Evolutionary conservation across 495 filamentous ascomycete species (phyloP), one percentile per base, ranked within the genome.

Genomic region (Tricharina praecox): DNA sequence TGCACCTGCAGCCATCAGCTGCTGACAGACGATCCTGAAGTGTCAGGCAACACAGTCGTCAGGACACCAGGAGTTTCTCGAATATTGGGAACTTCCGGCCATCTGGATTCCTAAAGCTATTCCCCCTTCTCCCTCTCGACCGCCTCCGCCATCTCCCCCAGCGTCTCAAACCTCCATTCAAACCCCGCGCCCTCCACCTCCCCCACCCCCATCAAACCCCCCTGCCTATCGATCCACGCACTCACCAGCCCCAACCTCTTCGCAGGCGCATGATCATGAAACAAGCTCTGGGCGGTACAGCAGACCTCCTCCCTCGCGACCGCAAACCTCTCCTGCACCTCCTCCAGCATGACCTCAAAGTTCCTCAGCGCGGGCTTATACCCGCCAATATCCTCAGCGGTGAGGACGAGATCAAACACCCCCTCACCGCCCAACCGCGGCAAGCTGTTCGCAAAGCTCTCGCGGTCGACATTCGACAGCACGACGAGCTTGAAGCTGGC

Each of bases 321-420:
- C 0, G 71, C 77, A 49, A 82, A 72, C 5, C 72, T 68, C n/a
- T 53, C 49, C 56, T 71, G 61, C 15, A 74, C 68, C 8, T 70
- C 66, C 11, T 49, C 42, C 19, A 83, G 64, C 62, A 85, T 60
- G 48, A 79, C 81, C 44, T 68, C 60, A 53, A 88, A 93, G 52
- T 85, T 86, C 25, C 50, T 49, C 26, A 65, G 55, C 48, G 70
- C 66, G 0, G 84, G 84, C 66, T 88, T 90, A 60, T 88, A 90
- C 5, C 64, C 67, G 8, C 83, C 81, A 26, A 87, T 73, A 34
- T 79, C 72, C 65, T 86, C 69, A 7, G 83, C 83, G 13, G 82
- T 85, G 60, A 78, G 76, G 18, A 84, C 66, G 11, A 70, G 70
- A 53, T 84, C 79, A 48, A 88, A 87, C 3, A 49, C 38, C 0